These are phyloP conservation scores for Neurospora sp. DNA, from an alignment of 2,329 filamentous ascomycete species.

Conservation along the genomic window DNA sequence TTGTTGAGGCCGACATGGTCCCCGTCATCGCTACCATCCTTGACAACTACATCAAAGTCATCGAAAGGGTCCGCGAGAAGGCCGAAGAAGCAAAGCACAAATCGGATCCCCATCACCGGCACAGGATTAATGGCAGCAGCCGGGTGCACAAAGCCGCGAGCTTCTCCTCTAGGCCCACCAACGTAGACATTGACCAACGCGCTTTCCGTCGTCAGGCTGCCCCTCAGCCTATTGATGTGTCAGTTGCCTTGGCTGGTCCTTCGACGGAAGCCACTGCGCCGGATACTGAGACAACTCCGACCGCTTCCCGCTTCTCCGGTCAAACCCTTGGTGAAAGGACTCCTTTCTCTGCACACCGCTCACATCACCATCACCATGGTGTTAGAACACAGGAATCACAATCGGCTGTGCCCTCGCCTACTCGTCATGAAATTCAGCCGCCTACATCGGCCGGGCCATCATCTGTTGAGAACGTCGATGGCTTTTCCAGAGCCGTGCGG, in stretches of 20 bases:
- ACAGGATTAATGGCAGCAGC: conserved; percentile 40
- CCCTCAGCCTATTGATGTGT: conserved; percentile 75
- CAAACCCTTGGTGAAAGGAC: conserved; percentile 61
- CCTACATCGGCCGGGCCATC: conserved; percentile 53
- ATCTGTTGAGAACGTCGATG: conserved; percentile 58
- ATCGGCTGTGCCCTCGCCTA: conserved; percentile 38
- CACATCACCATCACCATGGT: conserved; percentile 26
- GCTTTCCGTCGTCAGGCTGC: conserved; percentile 67
- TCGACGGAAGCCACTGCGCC: conserved; percentile 32
- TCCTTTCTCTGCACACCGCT: conserved; percentile 35
- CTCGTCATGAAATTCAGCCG: conserved; percentile 51
- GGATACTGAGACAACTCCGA: conserved; percentile 47
- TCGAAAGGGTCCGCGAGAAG: conserved; percentile 84
- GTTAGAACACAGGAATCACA: conserved; percentile 41
- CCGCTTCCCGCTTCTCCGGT: conserved; percentile 50
- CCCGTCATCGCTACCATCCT: conserved; percentile 97
- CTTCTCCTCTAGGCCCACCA: conserved; percentile 43
- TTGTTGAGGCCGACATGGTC: conserved; percentile 98
- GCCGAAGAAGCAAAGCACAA: conserved; percentile 74
- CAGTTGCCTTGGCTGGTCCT: conserved; percentile 41
- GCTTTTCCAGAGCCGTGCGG: conserved; percentile 71
- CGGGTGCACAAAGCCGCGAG: conserved; percentile 39
- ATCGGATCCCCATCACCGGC: conserved; percentile 43
- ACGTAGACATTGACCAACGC: conserved; percentile 49
- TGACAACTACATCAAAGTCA: conserved; percentile 95